phyloP scores from a whole-genome alignment of 345 rosid species.

The Crucihimalaya himalaica region DNA sequence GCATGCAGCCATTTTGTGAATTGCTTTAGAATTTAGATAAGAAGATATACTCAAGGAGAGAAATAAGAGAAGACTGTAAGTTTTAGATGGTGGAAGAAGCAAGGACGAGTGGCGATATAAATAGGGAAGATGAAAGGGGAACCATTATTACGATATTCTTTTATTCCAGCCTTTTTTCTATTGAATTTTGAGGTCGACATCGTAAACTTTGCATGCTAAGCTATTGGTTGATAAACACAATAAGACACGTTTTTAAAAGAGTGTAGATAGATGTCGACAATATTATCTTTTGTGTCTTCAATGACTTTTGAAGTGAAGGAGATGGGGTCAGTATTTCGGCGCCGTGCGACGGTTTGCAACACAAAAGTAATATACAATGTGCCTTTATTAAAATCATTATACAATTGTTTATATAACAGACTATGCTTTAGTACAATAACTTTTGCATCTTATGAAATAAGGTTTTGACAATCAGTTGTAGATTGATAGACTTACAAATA shows the following conservation, averaged over 20 bases:
- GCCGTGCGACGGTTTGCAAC: slow-evolving; percentile 35
- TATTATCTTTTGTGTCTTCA: background rate
- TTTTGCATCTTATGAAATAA: background rate
- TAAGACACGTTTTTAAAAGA: slow-evolving; percentile 13
- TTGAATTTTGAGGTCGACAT: slow-evolving; percentile 18
- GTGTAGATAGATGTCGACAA: slow-evolving; percentile 18
- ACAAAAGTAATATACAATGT: background rate
- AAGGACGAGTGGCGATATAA: slow-evolving; percentile 19
- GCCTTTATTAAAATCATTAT: background rate
- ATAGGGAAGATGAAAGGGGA: too few relatives aligned
- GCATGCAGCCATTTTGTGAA: slow-evolving; percentile 33
- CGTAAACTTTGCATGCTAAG: slow-evolving; percentile 19
- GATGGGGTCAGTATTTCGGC: slow-evolving; percentile 33
- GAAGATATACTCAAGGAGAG: background rate
- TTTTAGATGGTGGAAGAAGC: slow-evolving; percentile 26
- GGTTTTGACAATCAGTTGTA: background rate
- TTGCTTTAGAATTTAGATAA: background rate
- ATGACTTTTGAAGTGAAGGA: slow-evolving; percentile 27
- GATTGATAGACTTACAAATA: background rate
- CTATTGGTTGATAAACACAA: slow-evolving; percentile 17
- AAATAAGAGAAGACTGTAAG: background rate
- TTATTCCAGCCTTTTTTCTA: background rate
- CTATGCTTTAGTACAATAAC: background rate
- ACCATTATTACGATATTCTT: too few relatives aligned
- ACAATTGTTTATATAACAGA: background rate